Conservation (phyloP, 1,284 basidiomycete genomes). For the Psilocybe mexicana region DNA sequence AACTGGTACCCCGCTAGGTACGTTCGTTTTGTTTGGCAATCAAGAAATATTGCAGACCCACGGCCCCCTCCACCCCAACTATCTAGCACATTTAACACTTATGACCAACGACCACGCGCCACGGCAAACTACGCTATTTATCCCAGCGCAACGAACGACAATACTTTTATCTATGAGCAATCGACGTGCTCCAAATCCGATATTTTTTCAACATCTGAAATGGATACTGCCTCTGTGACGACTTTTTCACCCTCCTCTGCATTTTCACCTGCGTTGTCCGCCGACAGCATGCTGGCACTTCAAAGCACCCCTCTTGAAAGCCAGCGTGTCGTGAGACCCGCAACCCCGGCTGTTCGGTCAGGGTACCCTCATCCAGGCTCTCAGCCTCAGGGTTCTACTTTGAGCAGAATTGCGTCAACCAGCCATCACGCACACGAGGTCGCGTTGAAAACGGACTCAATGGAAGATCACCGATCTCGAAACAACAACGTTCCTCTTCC, state of each 20-base stretch:
- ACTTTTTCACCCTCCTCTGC: slow-evolving; percentile 36
- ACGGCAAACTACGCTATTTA: slow-evolving; percentile 42
- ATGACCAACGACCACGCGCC: slow-evolving; percentile 21
- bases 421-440: slow-evolving; percentile 15
- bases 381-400: slow-evolving; percentile 9
- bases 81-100: slow-evolving; percentile 18
- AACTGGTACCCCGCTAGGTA: slow-evolving; percentile 32
- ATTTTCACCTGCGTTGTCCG: slow-evolving; percentile 50
- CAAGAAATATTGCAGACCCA: slow-evolving; percentile 8
- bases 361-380: slow-evolving; percentile 6
- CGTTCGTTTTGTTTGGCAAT: slow-evolving; percentile 14
- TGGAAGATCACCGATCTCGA: slow-evolving; percentile 18
- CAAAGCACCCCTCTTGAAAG: slow-evolving; percentile 29
- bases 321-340: slow-evolving; percentile 6
- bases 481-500: slow-evolving; percentile 11
- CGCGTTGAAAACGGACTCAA: slow-evolving; percentile 8
- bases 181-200: slow-evolving; percentile 57
- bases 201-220: slow-evolving; percentile 45
- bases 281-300: slow-evolving; percentile 48
- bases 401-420: slow-evolving; percentile 12
- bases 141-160: slow-evolving; percentile 40
- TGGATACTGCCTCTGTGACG: slow-evolving; percentile 38
- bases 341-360: slow-evolving; percentile 13
- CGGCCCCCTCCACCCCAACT: slow-evolving; percentile 14
- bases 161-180: slow-evolving; percentile 57